phyloP scores from a whole-genome alignment of 202 grass and related monocot species.

The Eragrostis tef region DNA sequence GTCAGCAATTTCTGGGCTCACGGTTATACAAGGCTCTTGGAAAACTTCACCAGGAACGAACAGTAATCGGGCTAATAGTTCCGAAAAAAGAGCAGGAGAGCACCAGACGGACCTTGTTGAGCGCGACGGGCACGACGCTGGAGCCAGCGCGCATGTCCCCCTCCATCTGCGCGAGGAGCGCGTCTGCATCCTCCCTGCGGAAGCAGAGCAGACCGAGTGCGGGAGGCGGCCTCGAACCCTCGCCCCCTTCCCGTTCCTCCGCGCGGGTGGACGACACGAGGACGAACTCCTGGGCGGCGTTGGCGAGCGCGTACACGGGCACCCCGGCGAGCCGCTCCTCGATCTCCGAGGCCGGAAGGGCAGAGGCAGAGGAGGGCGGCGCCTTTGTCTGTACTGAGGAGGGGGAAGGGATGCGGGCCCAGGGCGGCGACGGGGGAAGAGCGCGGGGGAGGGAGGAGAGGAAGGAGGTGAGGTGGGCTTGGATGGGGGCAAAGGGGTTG shows the following conservation, averaged over 20 bases:
- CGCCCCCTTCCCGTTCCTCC: background rate
- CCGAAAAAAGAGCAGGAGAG: background rate
- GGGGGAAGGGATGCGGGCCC: conserved; percentile 35
- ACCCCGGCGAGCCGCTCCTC: conserved; percentile 80
- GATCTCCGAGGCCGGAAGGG: conserved; percentile 46
- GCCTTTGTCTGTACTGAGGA: background rate
- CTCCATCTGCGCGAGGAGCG: conserved; percentile 80
- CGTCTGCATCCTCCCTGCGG: conserved; percentile 72
- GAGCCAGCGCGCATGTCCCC: conserved; percentile 67
- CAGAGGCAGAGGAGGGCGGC: background rate
- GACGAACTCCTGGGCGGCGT: conserved; percentile 71
- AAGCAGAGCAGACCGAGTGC: conserved; percentile 87
- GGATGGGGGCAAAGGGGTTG: conserved; percentile 57
- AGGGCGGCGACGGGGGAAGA: conserved; percentile 19
- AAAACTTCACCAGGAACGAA: background rate
- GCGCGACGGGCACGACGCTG: conserved; percentile 70
- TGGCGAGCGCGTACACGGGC: conserved; percentile 86
- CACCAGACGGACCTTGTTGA: conserved; percentile 80
- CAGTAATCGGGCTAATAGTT: background rate
- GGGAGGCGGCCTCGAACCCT: background rate
- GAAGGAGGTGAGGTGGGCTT: conserved; percentile 68
- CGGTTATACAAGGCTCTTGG: background rate
- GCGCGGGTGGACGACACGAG: conserved; percentile 60
- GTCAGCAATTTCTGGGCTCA: conserved; percentile 27
- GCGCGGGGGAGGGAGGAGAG: conserved; percentile 44